These are phyloP conservation scores for Xylaria telfairii DNA, from an alignment of 495 filamentous ascomycete genomes.

Conservation along the genomic window DNA sequence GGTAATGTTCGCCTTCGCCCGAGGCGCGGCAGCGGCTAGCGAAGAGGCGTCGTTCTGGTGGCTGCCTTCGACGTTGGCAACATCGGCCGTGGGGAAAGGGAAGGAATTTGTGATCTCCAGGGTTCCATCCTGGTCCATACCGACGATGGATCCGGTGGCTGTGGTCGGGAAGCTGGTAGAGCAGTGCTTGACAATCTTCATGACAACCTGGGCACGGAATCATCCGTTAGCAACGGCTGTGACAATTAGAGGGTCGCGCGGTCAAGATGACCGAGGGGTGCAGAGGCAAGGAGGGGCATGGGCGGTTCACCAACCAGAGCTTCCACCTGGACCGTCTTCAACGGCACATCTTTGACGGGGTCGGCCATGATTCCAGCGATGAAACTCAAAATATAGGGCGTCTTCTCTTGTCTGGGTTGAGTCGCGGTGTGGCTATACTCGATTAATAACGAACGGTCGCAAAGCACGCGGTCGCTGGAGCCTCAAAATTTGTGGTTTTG, in stretches of 20 bases:
- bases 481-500: conserved; percentile 31
- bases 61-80: conserved; percentile 65
- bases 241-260: conserved; percentile 22
- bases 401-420: conserved; percentile 13
- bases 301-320: conserved; percentile 65
- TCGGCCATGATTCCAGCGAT: conserved; percentile 48
- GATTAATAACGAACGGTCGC: conserved; percentile 25
- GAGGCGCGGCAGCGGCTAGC: conserved; percentile 84
- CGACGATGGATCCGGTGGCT: conserved; percentile 87
- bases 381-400: not conserved
- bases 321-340: conserved; percentile 84
- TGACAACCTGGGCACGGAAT: conserved; percentile 71
- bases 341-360: conserved; percentile 63
- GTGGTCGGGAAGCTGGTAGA: conserved; percentile 85
- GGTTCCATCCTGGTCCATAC: conserved; percentile 84
- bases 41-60: conserved; percentile 82
- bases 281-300: conserved; percentile 22
- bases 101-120: conserved; percentile 95
- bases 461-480: conserved; percentile 25
- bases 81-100: conserved; percentile 87
- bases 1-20: conserved; percentile 82
- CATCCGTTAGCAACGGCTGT: conserved; percentile 18
- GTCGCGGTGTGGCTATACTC: conserved; percentile 18
- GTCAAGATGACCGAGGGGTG: conserved; percentile 27
- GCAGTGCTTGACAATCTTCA: conserved; percentile 96